These are phyloP conservation scores for Jatropha multifida DNA, from an alignment of 441 rosid species.

Conservation along the genomic window DNA sequence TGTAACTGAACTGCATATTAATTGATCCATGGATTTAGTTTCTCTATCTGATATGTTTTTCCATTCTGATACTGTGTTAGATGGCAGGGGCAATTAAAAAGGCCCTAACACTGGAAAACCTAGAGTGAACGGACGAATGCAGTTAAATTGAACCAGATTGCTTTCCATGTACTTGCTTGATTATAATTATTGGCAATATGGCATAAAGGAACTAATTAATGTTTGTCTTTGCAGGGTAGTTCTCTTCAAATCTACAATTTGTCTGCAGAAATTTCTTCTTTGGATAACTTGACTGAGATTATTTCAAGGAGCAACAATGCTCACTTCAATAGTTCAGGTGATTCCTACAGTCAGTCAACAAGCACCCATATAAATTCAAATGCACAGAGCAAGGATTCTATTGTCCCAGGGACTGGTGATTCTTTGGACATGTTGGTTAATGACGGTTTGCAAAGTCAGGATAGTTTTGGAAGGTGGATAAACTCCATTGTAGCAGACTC, in stretches of 20 bases:
- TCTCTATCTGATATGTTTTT: not conserved
- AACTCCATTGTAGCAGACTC: conserved; percentile 56
- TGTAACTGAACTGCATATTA: not conserved
- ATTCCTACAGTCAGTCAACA: conserved; percentile 39
- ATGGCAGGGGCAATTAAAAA: not conserved
- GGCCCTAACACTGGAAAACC: not conserved
- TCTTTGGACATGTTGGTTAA: conserved; percentile 33
- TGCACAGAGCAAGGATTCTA: conserved; percentile 35
- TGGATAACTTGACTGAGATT: conserved; percentile 34
- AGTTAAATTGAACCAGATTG: not conserved
- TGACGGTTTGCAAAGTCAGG: conserved; percentile 75
- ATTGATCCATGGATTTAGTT: not conserved
- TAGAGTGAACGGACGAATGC: not conserved
- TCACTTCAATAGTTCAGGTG: conserved; percentile 27
- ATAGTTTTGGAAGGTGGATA: conserved; percentile 92
- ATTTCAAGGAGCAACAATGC: conserved; percentile 30
- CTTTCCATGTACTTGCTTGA: conserved; percentile 9
- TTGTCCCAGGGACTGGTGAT: conserved; percentile 32
- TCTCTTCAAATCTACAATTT: conserved; percentile 35
- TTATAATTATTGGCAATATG: conserved; percentile 3
- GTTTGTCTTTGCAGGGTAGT: conserved; percentile 51
- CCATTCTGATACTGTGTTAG: not conserved
- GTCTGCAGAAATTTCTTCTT: conserved; percentile 36
- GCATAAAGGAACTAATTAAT: conserved; percentile 1
- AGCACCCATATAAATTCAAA: conserved; percentile 36